These are phyloP conservation scores for Xylariaceae sp. DNA, from an alignment of 2,329 filamentous ascomycete species.

Conservation along the genomic window DNA sequence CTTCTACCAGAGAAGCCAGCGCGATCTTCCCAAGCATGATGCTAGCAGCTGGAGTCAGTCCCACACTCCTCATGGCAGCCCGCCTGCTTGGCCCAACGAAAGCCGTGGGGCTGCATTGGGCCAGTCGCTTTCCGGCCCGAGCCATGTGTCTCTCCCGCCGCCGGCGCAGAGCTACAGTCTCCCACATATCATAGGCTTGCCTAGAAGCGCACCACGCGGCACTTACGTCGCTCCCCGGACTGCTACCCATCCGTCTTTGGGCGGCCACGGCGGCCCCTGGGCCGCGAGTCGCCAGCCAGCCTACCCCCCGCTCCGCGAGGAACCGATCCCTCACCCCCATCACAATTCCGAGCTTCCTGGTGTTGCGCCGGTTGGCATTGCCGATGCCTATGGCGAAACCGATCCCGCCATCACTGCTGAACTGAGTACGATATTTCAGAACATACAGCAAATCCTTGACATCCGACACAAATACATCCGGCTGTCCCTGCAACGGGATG, in stretches of 20 bases:
- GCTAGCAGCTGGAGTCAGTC: constrained; percentile 37
- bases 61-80: constrained; percentile 47
- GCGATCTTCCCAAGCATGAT: constrained; percentile 46
- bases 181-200: constrained; percentile 29
- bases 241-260: constrained; percentile 33
- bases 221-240: constrained; percentile 30
- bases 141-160: constrained; percentile 27
- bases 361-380: constrained; percentile 57
- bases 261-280: constrained; percentile 18
- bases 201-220: constrained; percentile 18
- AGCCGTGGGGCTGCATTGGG: constrained; percentile 9
- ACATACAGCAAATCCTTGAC: constrained; percentile 86
- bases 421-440: constrained; percentile 79
- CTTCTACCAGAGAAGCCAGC: constrained; percentile 87
- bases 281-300: constrained; percentile 15
- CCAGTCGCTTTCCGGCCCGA: constrained; percentile 28
- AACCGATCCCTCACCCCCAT: constrained; percentile 18
- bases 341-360: constrained; percentile 45
- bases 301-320: constrained; percentile 16
- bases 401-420: constrained; percentile 81
- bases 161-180: constrained; percentile 32
- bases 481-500: constrained; percentile 74
- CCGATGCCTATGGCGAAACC: constrained; percentile 63
- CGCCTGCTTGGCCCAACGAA: constrained; percentile 34
- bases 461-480: constrained; percentile 83